These are phyloP conservation scores for Pestalotiopsis sp. DNA, from an alignment of 2,329 filamentous ascomycete species.

Conservation along the genomic window DNA sequence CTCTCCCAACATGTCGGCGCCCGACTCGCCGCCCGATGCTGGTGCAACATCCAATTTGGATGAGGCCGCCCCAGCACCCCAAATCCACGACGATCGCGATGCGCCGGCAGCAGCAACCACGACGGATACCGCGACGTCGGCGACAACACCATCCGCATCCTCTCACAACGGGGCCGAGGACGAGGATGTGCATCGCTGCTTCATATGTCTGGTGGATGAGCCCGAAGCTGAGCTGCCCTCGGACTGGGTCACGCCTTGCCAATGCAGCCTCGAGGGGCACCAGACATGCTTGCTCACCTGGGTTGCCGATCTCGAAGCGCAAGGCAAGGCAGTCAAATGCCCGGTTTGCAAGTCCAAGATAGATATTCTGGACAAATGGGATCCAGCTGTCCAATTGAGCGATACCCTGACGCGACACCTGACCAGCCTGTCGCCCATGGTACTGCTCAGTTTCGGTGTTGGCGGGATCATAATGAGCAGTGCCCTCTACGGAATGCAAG, in stretches of 20 bases:
- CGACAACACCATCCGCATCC: neutral
- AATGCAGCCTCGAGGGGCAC: conserved; percentile 88
- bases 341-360: conserved; percentile 90
- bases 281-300: conserved; percentile 85
- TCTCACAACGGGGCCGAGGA: conserved; percentile 14
- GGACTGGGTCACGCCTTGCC: conserved; percentile 85
- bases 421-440: conserved; percentile 58
- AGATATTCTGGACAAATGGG: conserved; percentile 72
- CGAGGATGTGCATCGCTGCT: conserved; percentile 51
- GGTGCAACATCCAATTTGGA: conserved; percentile 5
- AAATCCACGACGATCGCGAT: conserved; percentile 18
- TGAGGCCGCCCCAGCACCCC: conserved; percentile 17
- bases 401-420: conserved; percentile 59
- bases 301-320: conserved; percentile 84
- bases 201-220: conserved; percentile 65
- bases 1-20: conserved; percentile 8
- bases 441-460: conserved; percentile 65
- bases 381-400: conserved; percentile 70
- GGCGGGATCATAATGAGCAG: conserved; percentile 54
- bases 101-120: neutral
- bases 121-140: neutral
- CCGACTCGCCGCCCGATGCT: neutral
- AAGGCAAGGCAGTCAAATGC: conserved; percentile 72
- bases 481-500: conserved; percentile 55
- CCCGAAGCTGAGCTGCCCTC: conserved; percentile 49